These are phyloP conservation scores for Pleurotus salmoneostramineus DNA, from an alignment of 768 basidiomycete species.

Conservation along the genomic window DNA sequence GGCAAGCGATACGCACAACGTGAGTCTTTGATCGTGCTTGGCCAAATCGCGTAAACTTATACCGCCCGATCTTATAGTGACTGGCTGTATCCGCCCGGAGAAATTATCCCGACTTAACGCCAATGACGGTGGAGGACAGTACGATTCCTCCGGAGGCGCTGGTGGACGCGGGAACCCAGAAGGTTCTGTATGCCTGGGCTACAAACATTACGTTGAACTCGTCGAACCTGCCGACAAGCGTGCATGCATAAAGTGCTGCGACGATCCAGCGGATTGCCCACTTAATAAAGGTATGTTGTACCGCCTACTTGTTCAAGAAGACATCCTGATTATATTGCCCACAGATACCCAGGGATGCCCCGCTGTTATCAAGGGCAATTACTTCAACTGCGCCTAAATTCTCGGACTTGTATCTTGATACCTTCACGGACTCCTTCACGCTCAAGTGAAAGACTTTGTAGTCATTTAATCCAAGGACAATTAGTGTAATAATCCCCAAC, in stretches of 20 bases:
- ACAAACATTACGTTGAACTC: constrained; percentile 58
- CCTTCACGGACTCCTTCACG: neutral
- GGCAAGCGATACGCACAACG: constrained; percentile 43
- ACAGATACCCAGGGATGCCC: constrained; percentile 50
- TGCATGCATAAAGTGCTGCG: constrained; percentile 58
- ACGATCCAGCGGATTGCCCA: constrained; percentile 52
- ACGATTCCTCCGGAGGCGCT: constrained; percentile 53
- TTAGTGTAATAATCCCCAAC: no score
- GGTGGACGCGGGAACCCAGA: constrained; percentile 48
- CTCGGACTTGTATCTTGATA: neutral
- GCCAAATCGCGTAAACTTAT: neutral
- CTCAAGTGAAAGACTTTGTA: neutral
- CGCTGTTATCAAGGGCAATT: constrained; percentile 47
- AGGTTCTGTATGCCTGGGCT: constrained; percentile 51
- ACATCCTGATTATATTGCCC: neutral
- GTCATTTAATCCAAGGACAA: neutral
- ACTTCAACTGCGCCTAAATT: constrained; percentile 44
- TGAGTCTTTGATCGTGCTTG: constrained; percentile 18
- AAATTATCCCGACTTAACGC: constrained; percentile 41
- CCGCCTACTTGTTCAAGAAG: neutral
- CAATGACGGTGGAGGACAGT: constrained; percentile 50
- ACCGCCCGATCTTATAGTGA: constrained; percentile 29
- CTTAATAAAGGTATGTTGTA: constrained; percentile 34
- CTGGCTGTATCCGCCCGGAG: constrained; percentile 48
- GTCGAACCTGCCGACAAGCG: constrained; percentile 47